A percentile compares a stretch with the other conserved stretches of the same genome.
Evolutionary conservation across 768 basidiomycete species (phyloP).

Genomic region (Lepiota venenata): DNA sequence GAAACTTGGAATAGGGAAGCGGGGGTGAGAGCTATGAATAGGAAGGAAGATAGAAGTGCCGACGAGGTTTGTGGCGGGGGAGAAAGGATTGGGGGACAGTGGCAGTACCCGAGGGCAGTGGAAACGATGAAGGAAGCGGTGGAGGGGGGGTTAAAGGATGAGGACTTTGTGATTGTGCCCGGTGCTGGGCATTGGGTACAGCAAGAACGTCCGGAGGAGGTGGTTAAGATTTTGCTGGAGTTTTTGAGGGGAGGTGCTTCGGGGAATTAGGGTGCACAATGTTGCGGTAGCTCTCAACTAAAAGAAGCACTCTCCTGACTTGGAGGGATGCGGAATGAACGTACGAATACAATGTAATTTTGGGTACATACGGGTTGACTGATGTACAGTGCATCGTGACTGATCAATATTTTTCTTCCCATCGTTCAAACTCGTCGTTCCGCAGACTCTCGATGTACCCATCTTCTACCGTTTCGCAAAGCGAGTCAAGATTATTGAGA

Average conservation of each 20-base stretch:
- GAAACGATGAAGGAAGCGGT: conserved; percentile 37
- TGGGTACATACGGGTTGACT: background rate
- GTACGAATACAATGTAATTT: background rate
- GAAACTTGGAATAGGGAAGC: conserved; percentile 35
- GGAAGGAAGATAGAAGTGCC: conserved; percentile 46
- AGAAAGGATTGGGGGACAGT: conserved; percentile 61
- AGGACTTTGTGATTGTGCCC: conserved; percentile 48
- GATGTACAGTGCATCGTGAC: background rate
- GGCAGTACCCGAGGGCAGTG: conserved; percentile 46
- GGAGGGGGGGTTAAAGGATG: conserved; percentile 17
- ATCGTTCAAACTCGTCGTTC: conserved; percentile 53
- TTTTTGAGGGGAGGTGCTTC: conserved; percentile 25
- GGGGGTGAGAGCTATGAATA: conserved; percentile 33
- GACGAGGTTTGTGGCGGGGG: conserved; percentile 55
- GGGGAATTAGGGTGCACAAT: background rate
- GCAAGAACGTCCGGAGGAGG: conserved; percentile 46
- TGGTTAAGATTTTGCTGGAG: conserved; percentile 34
- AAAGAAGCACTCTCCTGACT: too few relatives aligned
- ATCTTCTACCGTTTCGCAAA: conserved; percentile 70
- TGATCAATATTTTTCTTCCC: conserved; percentile 50
- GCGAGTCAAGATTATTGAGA: conserved; percentile 70
- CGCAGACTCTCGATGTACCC: conserved; percentile 60
- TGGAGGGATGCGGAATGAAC: background rate
- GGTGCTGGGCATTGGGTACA: conserved; percentile 66
- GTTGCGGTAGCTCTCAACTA: background rate